Evolutionary conservation across 179 eudicot species (phyloP).

Genomic region (Pouteria campechiana): DNA sequence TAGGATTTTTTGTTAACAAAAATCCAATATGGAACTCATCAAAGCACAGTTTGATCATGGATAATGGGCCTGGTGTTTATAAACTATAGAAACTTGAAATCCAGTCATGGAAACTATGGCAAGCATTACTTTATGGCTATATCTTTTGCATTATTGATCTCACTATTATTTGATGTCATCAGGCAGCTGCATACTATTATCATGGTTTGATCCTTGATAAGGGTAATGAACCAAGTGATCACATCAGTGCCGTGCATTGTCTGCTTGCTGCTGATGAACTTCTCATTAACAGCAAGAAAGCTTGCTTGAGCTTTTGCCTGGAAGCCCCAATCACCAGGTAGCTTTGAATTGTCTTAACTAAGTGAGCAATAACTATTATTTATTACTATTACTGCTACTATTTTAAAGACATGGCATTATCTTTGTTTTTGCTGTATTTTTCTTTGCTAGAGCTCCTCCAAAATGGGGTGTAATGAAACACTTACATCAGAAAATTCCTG

Average conservation of each 20-base stretch:
- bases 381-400: neutral
- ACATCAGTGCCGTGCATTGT: conserved; percentile 51
- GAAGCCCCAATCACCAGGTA: conserved; percentile 77
- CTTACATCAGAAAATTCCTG: conserved; percentile 63
- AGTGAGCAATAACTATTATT: neutral
- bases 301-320: conserved; percentile 70
- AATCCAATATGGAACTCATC: no score
- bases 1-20: no score
- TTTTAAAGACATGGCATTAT: neutral
- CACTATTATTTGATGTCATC: neutral
- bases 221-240: conserved; percentile 58
- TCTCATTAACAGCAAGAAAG: conserved; percentile 68
- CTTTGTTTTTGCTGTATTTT: neutral
- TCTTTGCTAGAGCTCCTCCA: conserved; percentile 57
- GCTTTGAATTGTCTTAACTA: neutral
- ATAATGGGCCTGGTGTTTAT: no score
- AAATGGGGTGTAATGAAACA: conserved; percentile 80
- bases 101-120: no score
- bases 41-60: no score
- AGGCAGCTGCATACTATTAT: conserved; percentile 92
- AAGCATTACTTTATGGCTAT: no score
- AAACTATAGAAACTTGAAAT: no score
- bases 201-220: conserved; percentile 78
- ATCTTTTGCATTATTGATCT: no score
- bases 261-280: conserved; percentile 74